Evolutionary conservation across 805 yeast species (phyloP).

Genomic region (Metschnikowia peoriensis): DNA sequence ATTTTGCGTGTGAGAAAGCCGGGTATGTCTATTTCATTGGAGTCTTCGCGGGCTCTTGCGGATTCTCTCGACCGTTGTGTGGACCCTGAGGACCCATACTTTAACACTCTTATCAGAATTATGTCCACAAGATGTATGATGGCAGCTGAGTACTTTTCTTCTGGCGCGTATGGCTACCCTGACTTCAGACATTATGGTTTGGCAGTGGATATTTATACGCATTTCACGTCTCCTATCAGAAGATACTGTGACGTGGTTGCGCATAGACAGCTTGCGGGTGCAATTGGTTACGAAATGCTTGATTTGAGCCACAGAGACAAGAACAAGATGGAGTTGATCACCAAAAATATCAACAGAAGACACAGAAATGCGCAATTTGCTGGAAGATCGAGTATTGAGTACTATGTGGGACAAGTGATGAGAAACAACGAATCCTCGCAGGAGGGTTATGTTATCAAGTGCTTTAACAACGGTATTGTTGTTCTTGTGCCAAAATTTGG

Average conservation of each 20-base stretch:
- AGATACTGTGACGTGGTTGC: conserved; percentile 98
- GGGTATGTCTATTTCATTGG: conserved; percentile 70
- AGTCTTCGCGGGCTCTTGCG: conserved; percentile 86
- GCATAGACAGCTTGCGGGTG: conserved; percentile 97
- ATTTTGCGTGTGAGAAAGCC: conserved; percentile 77
- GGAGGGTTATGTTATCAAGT: conserved; percentile 89
- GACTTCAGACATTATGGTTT: conserved; percentile 96
- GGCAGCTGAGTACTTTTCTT: conserved; percentile 96
- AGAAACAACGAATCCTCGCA: conserved; percentile 75
- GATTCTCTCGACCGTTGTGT: conserved; percentile 88
- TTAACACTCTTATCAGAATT: conserved; percentile 89
- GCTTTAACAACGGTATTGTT: conserved; percentile 91
- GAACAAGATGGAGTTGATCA: conserved; percentile 82
- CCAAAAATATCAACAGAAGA: conserved; percentile 84
- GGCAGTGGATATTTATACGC: conserved; percentile 96
- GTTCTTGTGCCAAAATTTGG: conserved; percentile 95
- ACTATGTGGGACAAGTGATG: conserved; percentile 97
- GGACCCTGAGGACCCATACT: conserved; percentile 81
- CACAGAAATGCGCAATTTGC: conserved; percentile 99
- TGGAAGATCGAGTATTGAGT: conserved; percentile 96
- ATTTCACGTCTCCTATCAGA: conserved; percentile 97
- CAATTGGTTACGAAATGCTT: conserved; percentile 87
- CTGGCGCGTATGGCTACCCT: conserved; percentile 85
- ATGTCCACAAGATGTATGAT: conserved; percentile 99
- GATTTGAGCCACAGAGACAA: conserved; percentile 85